A percentile compares a stretch with the other conserved stretches of the same genome.
phyloP scores from a whole-genome alignment of 768 basidiomycete genomes.

The Collybia nuda region DNA sequence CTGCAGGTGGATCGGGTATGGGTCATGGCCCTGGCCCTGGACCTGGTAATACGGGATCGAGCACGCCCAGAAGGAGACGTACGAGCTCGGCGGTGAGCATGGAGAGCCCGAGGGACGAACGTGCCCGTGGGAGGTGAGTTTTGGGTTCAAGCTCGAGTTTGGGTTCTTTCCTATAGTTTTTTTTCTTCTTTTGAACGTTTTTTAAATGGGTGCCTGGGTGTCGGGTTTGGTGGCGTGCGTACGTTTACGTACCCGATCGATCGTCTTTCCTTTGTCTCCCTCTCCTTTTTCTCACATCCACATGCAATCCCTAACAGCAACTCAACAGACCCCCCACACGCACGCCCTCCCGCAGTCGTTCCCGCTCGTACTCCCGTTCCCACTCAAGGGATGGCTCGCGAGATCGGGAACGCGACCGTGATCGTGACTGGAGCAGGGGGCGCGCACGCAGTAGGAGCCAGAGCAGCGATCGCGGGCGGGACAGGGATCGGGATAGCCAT shows the following conservation, averaged over 20 bases:
- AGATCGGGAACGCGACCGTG: constrained; percentile 2
- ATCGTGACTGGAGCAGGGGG: constrained; percentile 12
- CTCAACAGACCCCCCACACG: constrained; percentile 2
- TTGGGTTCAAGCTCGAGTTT: no score
- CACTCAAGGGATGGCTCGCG: background rate
- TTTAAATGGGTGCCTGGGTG: no score
- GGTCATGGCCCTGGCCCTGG: background rate
- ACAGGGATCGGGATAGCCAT: constrained; percentile 3
- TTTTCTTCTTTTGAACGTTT: background rate
- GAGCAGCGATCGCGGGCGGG: background rate
- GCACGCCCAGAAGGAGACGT: background rate
- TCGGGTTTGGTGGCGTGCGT: no score
- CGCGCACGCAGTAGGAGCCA: background rate
- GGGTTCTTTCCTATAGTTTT: no score
- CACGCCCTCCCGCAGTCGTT: background rate
- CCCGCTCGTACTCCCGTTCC: background rate
- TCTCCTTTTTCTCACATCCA: no score
- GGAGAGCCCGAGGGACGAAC: constrained; percentile 4
- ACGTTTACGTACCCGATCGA: no score
- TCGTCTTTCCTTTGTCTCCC: no score
- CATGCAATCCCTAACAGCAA: no score
- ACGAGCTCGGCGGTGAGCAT: background rate
- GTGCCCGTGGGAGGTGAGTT: background rate
- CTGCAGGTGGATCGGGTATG: no score
- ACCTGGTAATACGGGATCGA: no score